A percentile compares a stretch with the other conserved stretches of the same genome.
Conservation (phyloP, 2,329 filamentous ascomycete species). For the Sclerotinia borealis region DNA sequence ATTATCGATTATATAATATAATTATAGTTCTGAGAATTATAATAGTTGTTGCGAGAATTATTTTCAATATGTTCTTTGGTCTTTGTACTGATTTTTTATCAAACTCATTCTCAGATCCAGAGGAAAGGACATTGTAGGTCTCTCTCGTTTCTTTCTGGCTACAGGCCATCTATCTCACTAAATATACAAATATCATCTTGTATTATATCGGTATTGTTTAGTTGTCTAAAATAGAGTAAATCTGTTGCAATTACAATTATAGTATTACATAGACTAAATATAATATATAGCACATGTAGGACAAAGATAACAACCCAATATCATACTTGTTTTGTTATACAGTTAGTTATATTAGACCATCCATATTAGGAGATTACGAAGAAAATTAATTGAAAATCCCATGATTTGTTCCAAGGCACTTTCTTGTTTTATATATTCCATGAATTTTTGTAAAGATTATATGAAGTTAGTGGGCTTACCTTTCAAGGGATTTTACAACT, state of each 20-base stretch:
- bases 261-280: background rate
- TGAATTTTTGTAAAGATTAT: background rate
- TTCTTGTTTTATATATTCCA: no score
- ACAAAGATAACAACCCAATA: background rate
- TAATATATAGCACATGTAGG: background rate
- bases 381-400: background rate
- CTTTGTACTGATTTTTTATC: background rate
- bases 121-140: background rate
- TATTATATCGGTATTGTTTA: background rate
- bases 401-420: no score
- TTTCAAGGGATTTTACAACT: background rate
- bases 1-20: background rate
- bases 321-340: background rate
- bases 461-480: background rate
- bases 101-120: background rate
- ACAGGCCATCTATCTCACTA: background rate
- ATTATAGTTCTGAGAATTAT: background rate
- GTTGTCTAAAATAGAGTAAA: background rate
- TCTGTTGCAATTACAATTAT: background rate
- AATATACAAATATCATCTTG: no score
- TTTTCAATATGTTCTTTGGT: background rate
- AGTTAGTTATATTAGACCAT: background rate
- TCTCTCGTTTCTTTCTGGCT: background rate
- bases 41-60: background rate
- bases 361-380: background rate